Evolutionary conservation across 345 rosid species (phyloP).

Genomic region (Linum tenue): DNA sequence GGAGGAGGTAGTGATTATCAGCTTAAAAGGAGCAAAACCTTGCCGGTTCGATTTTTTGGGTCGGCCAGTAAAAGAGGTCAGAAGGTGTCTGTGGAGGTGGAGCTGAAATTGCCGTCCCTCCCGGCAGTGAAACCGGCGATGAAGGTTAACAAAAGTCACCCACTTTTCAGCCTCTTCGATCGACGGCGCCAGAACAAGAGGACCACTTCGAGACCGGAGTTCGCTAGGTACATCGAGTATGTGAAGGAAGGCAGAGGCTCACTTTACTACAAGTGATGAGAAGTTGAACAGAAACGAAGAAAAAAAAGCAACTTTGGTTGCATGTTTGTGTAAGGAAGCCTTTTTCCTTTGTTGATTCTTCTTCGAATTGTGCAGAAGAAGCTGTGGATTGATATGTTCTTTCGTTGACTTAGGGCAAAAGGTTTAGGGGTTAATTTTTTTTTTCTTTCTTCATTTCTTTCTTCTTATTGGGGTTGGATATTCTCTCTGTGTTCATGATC

Average conservation of each 20-base stretch:
- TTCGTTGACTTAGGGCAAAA: too few relatives aligned
- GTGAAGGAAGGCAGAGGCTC: constrained; percentile 2
- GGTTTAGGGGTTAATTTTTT: too few relatives aligned
- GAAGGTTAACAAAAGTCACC: background rate
- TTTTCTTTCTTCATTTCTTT: background rate
- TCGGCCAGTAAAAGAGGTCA: background rate
- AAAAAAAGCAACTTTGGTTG: too few relatives aligned
- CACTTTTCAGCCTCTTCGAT: constrained; percentile 4
- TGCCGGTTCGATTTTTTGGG: background rate
- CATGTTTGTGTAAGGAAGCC: too few relatives aligned
- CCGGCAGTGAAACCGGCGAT: constrained; percentile 1
- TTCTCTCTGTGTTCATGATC: background rate
- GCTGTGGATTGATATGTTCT: background rate
- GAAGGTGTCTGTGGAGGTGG: background rate
- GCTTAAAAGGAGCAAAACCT: background rate
- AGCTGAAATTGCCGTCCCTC: background rate
- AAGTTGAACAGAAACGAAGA: too few relatives aligned
- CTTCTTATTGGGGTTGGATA: background rate
- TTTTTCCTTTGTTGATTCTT: background rate
- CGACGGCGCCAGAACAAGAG: constrained; percentile 1
- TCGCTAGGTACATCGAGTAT: constrained; percentile 8
- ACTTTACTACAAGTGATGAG: background rate
- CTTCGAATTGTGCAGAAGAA: background rate
- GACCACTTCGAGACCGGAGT: constrained; percentile 7
- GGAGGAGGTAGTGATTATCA: background rate